phyloP scores from a whole-genome alignment of 1,284 basidiomycete species.

The Phlebopus sp. region DNA sequence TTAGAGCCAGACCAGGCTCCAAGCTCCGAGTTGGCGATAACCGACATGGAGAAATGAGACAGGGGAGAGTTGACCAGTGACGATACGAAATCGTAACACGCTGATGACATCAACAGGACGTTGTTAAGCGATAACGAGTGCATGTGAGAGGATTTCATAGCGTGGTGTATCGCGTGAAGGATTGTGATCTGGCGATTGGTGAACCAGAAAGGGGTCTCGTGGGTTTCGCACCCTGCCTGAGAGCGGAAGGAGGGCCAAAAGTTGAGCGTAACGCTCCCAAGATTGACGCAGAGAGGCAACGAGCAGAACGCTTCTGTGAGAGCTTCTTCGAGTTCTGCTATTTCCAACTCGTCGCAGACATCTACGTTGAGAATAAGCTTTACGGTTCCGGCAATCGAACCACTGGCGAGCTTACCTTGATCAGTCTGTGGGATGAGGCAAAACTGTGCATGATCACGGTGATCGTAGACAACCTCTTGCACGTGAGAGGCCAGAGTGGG shows the following conservation, averaged over 20 bases:
- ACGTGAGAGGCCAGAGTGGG: conserved; percentile 24
- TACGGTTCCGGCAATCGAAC: background rate
- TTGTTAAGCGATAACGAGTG: conserved; percentile 27
- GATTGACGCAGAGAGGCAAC: conserved; percentile 20
- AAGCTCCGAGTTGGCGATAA: conserved; percentile 31
- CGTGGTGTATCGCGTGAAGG: conserved; percentile 24
- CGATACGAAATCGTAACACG: conserved; percentile 28
- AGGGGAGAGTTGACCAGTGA: conserved; percentile 25
- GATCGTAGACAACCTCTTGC: conserved; percentile 29
- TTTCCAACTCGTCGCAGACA: conserved; percentile 26
- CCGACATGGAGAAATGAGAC: conserved; percentile 28
- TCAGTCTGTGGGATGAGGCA: conserved; percentile 15
- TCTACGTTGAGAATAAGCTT: conserved; percentile 12
- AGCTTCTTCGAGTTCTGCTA: conserved; percentile 31
- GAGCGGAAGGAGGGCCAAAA: conserved; percentile 33
- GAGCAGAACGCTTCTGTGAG: conserved; percentile 28
- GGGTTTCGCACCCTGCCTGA: conserved; percentile 22
- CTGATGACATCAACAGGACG: conserved; percentile 22
- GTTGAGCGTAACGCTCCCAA: conserved; percentile 23
- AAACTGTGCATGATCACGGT: conserved; percentile 23
- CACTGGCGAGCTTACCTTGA: conserved; percentile 14
- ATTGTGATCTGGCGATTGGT: conserved; percentile 27
- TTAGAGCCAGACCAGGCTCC: conserved; percentile 32
- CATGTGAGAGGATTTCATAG: conserved; percentile 21
- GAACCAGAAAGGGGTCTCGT: conserved; percentile 32